Conservation (phyloP, 2,329 filamentous ascomycete genomes). For the Claviceps sp. region DNA sequence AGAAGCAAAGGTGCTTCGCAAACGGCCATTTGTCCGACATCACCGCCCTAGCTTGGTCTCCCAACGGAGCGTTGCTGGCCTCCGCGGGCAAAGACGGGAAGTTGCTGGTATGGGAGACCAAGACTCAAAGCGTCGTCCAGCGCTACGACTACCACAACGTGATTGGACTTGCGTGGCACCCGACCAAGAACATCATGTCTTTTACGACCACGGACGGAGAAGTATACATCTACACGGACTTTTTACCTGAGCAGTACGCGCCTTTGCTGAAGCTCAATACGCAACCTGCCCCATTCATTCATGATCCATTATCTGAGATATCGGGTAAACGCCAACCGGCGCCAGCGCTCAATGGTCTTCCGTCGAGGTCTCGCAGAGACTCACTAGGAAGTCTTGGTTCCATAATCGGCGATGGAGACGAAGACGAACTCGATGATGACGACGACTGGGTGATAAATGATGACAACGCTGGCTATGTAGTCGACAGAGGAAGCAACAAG, state of each 20-base stretch:
- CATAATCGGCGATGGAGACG: slow-evolving; percentile 49
- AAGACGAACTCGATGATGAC: slow-evolving; percentile 41
- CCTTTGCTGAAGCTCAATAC: slow-evolving; percentile 41
- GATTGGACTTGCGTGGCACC: slow-evolving; percentile 82
- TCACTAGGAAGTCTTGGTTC: slow-evolving; percentile 70
- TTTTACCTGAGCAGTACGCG: slow-evolving; percentile 45
- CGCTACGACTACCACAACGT: slow-evolving; percentile 73
- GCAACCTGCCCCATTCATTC: slow-evolving; percentile 76
- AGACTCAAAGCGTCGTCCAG: slow-evolving; percentile 68
- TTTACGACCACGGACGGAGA: slow-evolving; percentile 91
- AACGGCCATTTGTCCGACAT: slow-evolving; percentile 74
- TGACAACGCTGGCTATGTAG: slow-evolving; percentile 79
- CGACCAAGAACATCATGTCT: slow-evolving; percentile 72
- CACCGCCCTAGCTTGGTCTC: slow-evolving; percentile 82
- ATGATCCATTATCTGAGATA: slow-evolving; percentile 61
- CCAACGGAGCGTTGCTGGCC: slow-evolving; percentile 79
- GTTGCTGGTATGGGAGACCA: slow-evolving; percentile 76
- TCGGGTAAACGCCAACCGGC: slow-evolving; percentile 47
- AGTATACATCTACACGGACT: slow-evolving; percentile 75
- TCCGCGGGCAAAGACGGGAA: slow-evolving; percentile 55
- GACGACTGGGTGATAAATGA: slow-evolving; percentile 91
- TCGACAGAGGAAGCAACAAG: slow-evolving; percentile 40
- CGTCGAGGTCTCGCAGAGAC: slow-evolving; percentile 42
- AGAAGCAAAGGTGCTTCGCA: slow-evolving; percentile 66
- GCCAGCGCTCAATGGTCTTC: slow-evolving; percentile 34